phyloP scores from a whole-genome alignment of 2,329 filamentous ascomycete genomes.

The Beauveria brongniartii region DNA sequence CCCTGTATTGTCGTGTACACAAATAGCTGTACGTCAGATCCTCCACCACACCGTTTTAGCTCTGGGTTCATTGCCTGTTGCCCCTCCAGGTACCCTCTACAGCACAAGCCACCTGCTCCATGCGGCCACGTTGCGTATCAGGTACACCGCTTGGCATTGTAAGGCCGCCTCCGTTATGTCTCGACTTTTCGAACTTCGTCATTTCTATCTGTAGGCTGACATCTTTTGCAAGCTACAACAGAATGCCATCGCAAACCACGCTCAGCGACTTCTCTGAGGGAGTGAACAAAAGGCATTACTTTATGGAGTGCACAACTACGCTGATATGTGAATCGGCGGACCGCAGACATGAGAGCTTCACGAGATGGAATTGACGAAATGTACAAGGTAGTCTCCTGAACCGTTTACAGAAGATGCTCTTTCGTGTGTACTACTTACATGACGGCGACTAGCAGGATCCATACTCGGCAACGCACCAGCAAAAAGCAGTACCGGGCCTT shows the following conservation, averaged over 20 bases:
- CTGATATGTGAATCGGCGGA: not conserved
- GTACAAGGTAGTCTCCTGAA: not conserved
- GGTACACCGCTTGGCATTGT: not conserved
- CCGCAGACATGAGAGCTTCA: not conserved
- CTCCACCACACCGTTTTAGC: not conserved
- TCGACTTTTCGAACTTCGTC: not conserved
- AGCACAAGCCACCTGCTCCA: not conserved
- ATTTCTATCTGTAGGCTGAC: not conserved
- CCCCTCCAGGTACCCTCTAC: not conserved
- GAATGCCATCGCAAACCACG: too few relatives aligned
- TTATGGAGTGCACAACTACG: not conserved
- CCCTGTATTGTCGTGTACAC: not conserved
- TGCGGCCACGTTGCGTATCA: not conserved
- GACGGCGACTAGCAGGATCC: constrained; percentile 22
- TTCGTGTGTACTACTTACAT: not conserved
- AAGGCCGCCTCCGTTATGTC: not conserved
- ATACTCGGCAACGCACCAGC: constrained; percentile 29
- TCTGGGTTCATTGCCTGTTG: not conserved
- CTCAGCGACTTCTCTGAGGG: too few relatives aligned
- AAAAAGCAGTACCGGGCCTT: constrained; percentile 27
- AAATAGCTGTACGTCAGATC: not conserved
- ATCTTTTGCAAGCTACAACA: not conserved
- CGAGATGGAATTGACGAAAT: not conserved
- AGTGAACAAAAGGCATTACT: too few relatives aligned
- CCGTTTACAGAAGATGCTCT: not conserved